Conservation (phyloP, 2,329 filamentous ascomycete species). For the Fusarium metavorans region DNA sequence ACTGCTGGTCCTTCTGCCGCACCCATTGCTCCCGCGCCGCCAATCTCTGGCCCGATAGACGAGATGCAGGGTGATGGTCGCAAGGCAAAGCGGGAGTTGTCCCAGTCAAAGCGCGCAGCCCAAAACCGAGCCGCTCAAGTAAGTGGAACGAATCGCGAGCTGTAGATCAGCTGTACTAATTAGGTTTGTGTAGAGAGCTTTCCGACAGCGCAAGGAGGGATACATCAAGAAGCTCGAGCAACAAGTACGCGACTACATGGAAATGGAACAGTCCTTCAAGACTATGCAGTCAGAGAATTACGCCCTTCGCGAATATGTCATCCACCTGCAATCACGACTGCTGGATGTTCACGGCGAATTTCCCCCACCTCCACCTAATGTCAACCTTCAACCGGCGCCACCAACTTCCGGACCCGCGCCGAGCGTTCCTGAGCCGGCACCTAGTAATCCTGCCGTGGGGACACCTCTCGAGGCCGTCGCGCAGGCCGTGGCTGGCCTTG, state of each 20-base stretch:
- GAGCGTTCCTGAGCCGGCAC: constrained; percentile 40
- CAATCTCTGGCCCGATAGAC: constrained; percentile 39
- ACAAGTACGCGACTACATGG: constrained; percentile 84
- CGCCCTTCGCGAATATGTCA: constrained; percentile 89
- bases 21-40: constrained; percentile 49
- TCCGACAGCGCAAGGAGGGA: constrained; percentile 96
- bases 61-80: constrained; percentile 64
- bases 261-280: constrained; percentile 83
- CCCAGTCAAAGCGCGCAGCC: constrained; percentile 94
- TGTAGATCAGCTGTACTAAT: constrained; percentile 39
- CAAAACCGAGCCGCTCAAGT: constrained; percentile 98
- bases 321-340: constrained; percentile 87
- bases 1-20: constrained; percentile 44
- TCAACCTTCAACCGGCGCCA: constrained; percentile 68
- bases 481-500: constrained; percentile 60
- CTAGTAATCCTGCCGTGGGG: constrained; percentile 46
- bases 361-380: constrained; percentile 83
- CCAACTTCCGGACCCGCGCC: constrained; percentile 41
- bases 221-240: constrained; percentile 98
- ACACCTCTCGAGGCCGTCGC: constrained; percentile 63
- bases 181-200: constrained; percentile 77
- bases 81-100: constrained; percentile 90
- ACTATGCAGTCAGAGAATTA: constrained; percentile 90
- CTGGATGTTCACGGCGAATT: constrained; percentile 86
- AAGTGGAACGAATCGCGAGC: constrained; percentile 50